Evolutionary conservation across 805 yeast species (phyloP), one percentile per base, ranked within the genome.

Genomic region (Candida orba): DNA sequence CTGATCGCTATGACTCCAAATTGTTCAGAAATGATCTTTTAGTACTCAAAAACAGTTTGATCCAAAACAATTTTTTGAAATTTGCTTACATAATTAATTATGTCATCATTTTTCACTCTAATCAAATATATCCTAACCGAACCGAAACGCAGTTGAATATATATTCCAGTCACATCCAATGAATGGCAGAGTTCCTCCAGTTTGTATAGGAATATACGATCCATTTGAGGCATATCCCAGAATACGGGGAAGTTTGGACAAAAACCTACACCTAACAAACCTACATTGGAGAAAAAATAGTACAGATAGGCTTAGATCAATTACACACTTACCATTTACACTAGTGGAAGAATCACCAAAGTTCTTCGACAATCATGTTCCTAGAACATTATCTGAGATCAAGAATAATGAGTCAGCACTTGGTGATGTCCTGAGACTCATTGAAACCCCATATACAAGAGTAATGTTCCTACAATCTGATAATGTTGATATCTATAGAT

Each of bases 401-500:
- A 14, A 4, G 12, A 25, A 18, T 23, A 39, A 29, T 25, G 42
- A 12, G 15, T 25, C 23, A 9, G 43, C 39, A 2, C 23, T 50
- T 4, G 25, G 42, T 14, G 43, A 50, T 4, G 41, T 52, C n/a
- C 29, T 45, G 4, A 36, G 45, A 22, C 24, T 43, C 9, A 22
- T 43, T 15, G 23, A 7, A 9, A 48, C 71, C 6, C 78, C 84
- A 1, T 79, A 82, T 51, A 66, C 85, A 37, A 73, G 82, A 50
- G 56, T 89, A 18, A 79, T 91, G 68, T 75, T 90, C 44, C 71
- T 91, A 8, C 73, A 73, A 43, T 76, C 82, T 47, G 79, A 76
- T 6, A 76, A 75, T 36, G 60, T 83, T 17, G 98, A 91, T 14
- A 76, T 76, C 1, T 91, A 91, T 60, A 69, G 95, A 47, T 62